Conservation (phyloP, 2,329 filamentous ascomycete genomes). For the Colletotrichum sp. region DNA sequence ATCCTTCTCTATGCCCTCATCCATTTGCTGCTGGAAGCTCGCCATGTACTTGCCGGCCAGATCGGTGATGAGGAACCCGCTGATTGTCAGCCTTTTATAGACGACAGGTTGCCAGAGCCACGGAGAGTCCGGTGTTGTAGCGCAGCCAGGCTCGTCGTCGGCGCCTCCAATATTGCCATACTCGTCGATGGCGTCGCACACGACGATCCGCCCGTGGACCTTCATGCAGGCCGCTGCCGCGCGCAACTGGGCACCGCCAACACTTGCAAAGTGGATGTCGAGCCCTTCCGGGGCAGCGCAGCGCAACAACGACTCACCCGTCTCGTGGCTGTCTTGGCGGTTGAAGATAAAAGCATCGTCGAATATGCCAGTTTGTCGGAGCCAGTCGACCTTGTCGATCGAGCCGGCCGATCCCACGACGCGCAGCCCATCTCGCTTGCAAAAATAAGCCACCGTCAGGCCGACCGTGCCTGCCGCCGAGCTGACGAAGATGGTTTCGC, state of each 20-base stretch:
- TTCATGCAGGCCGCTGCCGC: not conserved
- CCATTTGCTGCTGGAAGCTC: not conserved
- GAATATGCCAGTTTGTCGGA: not conserved
- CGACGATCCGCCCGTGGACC: not conserved
- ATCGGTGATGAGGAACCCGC: not conserved
- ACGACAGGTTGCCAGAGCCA: not conserved
- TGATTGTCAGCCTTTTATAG: not conserved
- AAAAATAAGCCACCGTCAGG: not conserved
- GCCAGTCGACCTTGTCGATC: not conserved
- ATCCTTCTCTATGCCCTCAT: not conserved
- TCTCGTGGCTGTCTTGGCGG: not conserved
- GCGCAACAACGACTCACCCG: slow-evolving; percentile 55
- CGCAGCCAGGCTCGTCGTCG: not conserved
- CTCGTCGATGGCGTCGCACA: not conserved
- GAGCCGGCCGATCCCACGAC: not conserved
- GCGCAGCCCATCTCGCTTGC: not conserved
- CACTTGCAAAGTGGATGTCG: slow-evolving; percentile 85
- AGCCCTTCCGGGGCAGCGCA: slow-evolving; percentile 74
- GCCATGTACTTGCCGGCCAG: not conserved
- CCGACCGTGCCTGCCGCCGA: slow-evolving; percentile 60
- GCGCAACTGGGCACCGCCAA: slow-evolving; percentile 69
- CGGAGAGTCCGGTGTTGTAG: not conserved
- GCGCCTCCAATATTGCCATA: not conserved
- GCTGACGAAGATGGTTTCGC: slow-evolving; percentile 80
- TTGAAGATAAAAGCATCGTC: not conserved